Conservation (phyloP, 2,329 filamentous ascomycete genomes). For the Byssochlamys sp. region DNA sequence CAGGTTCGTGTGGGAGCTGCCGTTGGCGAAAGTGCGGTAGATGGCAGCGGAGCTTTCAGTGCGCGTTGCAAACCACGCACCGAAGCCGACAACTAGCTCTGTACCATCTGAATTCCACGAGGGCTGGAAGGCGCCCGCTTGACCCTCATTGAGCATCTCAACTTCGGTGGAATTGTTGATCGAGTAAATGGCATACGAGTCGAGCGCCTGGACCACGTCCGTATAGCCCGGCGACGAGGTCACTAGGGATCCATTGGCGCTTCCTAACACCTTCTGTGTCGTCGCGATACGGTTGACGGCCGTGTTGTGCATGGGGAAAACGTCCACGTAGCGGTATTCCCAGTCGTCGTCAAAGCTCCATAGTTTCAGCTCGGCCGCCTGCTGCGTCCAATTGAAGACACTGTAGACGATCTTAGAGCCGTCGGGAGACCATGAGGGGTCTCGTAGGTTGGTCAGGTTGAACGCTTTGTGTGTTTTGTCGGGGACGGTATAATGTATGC, state of each 20-base stretch:
- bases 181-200: too few species aligned
- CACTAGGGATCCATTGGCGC: too few species aligned
- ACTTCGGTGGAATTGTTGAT: constrained; percentile 9
- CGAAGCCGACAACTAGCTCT: constrained; percentile 32
- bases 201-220: too few species aligned
- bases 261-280: not conserved
- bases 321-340: not conserved
- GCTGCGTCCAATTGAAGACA: not conserved
- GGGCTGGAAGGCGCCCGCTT: constrained; percentile 34
- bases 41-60: constrained; percentile 14
- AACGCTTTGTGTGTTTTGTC: not conserved
- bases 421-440: constrained; percentile 27
- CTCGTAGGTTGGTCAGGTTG: constrained; percentile 8
- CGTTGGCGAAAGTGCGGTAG: constrained; percentile 16
- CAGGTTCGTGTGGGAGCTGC: constrained; percentile 21
- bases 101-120: constrained; percentile 30
- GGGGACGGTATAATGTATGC: constrained; percentile 19
- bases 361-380: not conserved
- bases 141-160: constrained; percentile 14
- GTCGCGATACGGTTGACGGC: not conserved
- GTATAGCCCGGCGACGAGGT: too few species aligned
- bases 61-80: constrained; percentile 32
- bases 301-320: not conserved
- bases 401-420: not conserved
- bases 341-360: not conserved